These are phyloP conservation scores for Pleurotus eryngii DNA, from an alignment of 768 basidiomycete species.

Conservation along the genomic window DNA sequence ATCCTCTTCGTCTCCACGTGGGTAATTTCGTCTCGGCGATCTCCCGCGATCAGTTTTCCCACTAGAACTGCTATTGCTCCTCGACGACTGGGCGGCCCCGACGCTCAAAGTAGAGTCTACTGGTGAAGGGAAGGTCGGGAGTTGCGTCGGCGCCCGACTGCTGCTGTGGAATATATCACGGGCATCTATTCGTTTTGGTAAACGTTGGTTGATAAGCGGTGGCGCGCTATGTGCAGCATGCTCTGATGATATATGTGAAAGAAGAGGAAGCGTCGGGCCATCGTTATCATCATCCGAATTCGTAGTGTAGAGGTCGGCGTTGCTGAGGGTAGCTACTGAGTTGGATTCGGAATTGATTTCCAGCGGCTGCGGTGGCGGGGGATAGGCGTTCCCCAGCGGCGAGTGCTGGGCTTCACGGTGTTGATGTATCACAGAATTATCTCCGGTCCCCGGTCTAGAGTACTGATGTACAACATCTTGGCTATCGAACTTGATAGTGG, in stretches of 20 bases:
- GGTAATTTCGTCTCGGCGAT: slow-evolving; percentile 40
- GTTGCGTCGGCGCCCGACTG: slow-evolving; percentile 9
- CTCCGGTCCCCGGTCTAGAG: slow-evolving; percentile 50
- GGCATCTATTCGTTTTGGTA: slow-evolving; percentile 29
- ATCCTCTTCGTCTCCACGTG: slow-evolving; percentile 45
- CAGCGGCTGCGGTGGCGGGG: slow-evolving; percentile 17
- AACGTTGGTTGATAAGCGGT: slow-evolving; percentile 36
- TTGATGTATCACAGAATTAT: slow-evolving; percentile 44
- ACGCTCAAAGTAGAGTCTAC: slow-evolving; percentile 39
- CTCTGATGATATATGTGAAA: slow-evolving; percentile 27
- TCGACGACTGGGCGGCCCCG: slow-evolving; percentile 37
- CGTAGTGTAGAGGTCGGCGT: slow-evolving; percentile 8
- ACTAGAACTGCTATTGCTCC: slow-evolving; percentile 20
- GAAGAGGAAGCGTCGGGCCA: slow-evolving; percentile 29
- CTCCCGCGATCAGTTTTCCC: slow-evolving; percentile 24
- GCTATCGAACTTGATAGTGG: slow-evolving; percentile 75
- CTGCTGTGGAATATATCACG: slow-evolving; percentile 32
- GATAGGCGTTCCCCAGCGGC: slow-evolving; percentile 19
- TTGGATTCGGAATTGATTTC: slow-evolving; percentile 15
- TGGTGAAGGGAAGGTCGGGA: slow-evolving; percentile 47
- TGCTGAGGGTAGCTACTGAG: no score
- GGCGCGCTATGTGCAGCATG: slow-evolving; percentile 44
- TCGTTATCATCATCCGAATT: not conserved
- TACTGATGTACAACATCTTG: slow-evolving; percentile 78
- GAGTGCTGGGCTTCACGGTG: slow-evolving; percentile 39